Evolutionary conservation across 2,329 filamentous ascomycete genomes (phyloP).

Genomic region (Colletotrichum sp.): DNA sequence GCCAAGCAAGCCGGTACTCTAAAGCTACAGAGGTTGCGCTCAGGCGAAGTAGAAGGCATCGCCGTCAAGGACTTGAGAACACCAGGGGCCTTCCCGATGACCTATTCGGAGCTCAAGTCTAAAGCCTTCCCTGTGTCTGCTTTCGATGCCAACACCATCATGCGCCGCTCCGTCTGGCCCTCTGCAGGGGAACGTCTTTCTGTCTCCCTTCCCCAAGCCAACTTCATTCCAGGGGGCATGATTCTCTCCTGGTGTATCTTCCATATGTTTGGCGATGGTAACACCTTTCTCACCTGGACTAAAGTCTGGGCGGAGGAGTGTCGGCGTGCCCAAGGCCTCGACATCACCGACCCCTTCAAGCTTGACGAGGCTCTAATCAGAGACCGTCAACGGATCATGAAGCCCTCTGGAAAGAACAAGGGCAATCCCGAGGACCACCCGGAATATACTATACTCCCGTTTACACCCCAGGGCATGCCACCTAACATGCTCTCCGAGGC

Average conservation of each 20-base stretch:
- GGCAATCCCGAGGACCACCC: not conserved
- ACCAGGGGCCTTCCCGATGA: not conserved
- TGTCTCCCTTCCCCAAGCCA: not conserved
- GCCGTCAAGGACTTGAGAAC: slow-evolving; percentile 2
- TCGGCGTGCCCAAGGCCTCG: not conserved
- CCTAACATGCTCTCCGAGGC: not conserved
- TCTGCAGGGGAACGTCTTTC: not conserved
- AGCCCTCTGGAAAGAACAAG: not conserved
- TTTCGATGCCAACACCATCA: not conserved
- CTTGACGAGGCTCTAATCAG: not conserved
- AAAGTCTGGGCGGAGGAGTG: slow-evolving; percentile 7
- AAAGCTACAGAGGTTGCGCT: not conserved
- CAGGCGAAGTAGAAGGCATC: not conserved
- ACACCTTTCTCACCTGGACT: slow-evolving; percentile 1
- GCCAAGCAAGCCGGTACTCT: not conserved
- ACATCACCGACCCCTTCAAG: not conserved
- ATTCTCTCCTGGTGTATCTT: not conserved
- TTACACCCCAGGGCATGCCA: not conserved
- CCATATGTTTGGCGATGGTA: not conserved
- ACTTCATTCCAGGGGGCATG: slow-evolving; percentile 11
- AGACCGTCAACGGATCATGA: not conserved
- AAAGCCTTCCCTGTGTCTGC: not conserved
- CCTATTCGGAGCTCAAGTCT: not conserved
- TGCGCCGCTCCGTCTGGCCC: not conserved
- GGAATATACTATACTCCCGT: slow-evolving; percentile 8